phyloP scores from a whole-genome alignment of 2,329 filamentous ascomycete genomes.

The Cytospora schulzeri region DNA sequence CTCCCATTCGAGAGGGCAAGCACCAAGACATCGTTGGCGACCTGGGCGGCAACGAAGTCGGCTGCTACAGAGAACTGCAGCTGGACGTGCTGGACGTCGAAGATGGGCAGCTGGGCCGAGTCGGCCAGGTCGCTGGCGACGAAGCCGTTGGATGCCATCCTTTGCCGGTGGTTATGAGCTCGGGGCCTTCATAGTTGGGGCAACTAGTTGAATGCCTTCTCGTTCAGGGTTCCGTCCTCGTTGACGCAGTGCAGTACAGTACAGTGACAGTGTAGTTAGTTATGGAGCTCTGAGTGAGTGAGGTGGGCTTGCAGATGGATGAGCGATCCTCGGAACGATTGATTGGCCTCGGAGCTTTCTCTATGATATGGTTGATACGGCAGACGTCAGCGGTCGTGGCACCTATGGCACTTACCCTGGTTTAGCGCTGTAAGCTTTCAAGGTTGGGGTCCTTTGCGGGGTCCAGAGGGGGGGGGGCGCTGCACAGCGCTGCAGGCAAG shows the following conservation, averaged over 20 bases:
- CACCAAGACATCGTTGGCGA: slow-evolving; percentile 95
- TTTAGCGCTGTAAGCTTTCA: background rate
- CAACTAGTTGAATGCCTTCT: background rate
- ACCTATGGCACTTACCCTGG: slow-evolving; percentile 2
- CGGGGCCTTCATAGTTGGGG: slow-evolving; percentile 25
- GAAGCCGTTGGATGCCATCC: slow-evolving; percentile 76
- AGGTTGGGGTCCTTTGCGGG: slow-evolving; percentile 3
- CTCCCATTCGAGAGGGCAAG: slow-evolving; percentile 89
- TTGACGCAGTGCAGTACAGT: background rate
- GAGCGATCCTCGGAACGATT: background rate
- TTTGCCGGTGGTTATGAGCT: slow-evolving; percentile 24
- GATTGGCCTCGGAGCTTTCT: slow-evolving; percentile 12
- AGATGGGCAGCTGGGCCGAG: slow-evolving; percentile 75
- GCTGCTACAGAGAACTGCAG: slow-evolving; percentile 93
- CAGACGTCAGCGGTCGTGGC: slow-evolving; percentile 24
- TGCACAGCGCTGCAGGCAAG: background rate
- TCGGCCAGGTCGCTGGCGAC: slow-evolving; percentile 62
- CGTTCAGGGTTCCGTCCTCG: background rate
- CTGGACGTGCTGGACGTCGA: slow-evolving; percentile 89
- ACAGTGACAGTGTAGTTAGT: too few species aligned
- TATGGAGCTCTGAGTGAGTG: slow-evolving; percentile 1
- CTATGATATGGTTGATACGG: background rate
- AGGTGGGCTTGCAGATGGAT: slow-evolving; percentile 2
- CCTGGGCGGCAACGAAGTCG: slow-evolving; percentile 94
- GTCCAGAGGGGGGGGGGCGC: background rate